Conservation (phyloP, 139 green algal species). For the Micromonas commoda region DNA sequence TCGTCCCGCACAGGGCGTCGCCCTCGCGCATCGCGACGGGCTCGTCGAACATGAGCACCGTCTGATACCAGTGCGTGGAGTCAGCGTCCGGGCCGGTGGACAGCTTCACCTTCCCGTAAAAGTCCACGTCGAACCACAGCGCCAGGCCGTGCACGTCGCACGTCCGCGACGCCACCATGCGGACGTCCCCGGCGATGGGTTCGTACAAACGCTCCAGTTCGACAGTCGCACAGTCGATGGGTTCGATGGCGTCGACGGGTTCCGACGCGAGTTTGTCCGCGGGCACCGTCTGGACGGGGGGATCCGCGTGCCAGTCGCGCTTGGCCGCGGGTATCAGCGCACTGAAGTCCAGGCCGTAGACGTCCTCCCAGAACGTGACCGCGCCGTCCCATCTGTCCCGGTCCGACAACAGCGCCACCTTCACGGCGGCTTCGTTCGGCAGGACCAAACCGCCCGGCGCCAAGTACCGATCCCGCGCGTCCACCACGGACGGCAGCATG, state of each 20-base stretch:
- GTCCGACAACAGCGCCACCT: constrained; percentile 44
- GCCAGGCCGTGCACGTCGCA: constrained; percentile 90
- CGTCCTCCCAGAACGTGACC: constrained; percentile 64
- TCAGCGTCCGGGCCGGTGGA: constrained; percentile 43
- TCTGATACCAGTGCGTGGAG: constrained; percentile 73
- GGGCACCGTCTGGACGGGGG: constrained; percentile 51
- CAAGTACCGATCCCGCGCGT: constrained; percentile 63
- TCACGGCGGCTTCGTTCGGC: constrained; percentile 71
- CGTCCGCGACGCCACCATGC: constrained; percentile 54
- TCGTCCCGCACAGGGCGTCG: constrained; percentile 43
- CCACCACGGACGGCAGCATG: constrained; percentile 83
- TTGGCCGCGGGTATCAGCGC: neutral
- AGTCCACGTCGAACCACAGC: constrained; percentile 82
- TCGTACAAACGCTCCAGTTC: no score
- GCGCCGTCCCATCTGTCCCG: neutral
- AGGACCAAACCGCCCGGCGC: constrained; percentile 79
- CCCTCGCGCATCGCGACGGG: constrained; percentile 54
- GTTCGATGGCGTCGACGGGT: no score
- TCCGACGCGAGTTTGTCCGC: constrained; percentile 46
- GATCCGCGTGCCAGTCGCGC: constrained; percentile 10
- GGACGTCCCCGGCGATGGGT: constrained; percentile 38
- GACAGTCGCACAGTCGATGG: no score
- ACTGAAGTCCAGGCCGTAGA: constrained; percentile 70
- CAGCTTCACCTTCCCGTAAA: constrained; percentile 77
- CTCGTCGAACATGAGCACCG: constrained; percentile 89